Evolutionary conservation across 1,284 basidiomycete genomes (phyloP).

Genomic region (Ceratobasidium sp.): DNA sequence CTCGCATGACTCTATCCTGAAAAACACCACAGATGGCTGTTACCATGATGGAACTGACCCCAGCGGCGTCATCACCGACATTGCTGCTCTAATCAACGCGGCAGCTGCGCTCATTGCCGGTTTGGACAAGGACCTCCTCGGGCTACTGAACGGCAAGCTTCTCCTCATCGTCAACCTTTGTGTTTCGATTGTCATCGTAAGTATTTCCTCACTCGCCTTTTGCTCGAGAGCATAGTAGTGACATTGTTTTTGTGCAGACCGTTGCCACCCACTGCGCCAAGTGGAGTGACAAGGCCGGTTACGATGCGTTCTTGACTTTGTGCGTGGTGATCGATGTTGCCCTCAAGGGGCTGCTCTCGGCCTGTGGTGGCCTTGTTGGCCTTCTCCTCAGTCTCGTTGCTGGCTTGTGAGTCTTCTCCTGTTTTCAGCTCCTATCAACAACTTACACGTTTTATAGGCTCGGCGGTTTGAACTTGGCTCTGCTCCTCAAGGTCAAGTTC

Average conservation of each 20-base stretch:
- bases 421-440: not conserved
- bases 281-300: conserved; percentile 40
- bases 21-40: conserved; percentile 9
- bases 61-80: conserved; percentile 20
- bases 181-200: conserved; percentile 18
- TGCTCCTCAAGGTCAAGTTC: conserved; percentile 42
- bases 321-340: conserved; percentile 30
- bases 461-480: conserved; percentile 13
- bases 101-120: conserved; percentile 12
- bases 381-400: conserved; percentile 15
- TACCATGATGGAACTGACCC: conserved; percentile 33
- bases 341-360: conserved; percentile 26
- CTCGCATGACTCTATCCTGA: not conserved
- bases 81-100: conserved; percentile 32
- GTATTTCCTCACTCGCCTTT: not conserved
- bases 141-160: conserved; percentile 26
- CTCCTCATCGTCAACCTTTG: conserved; percentile 29
- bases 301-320: conserved; percentile 17
- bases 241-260: not conserved
- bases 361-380: conserved; percentile 26
- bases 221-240: not conserved
- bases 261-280: conserved; percentile 37
- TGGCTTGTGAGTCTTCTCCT: conserved; percentile 17
- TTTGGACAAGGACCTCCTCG: conserved; percentile 23
- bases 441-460: conserved; percentile 3